Base-by-base conservation (phyloP, 805 yeast genomes). In the Hanseniaspora mollemarum region DNA sequence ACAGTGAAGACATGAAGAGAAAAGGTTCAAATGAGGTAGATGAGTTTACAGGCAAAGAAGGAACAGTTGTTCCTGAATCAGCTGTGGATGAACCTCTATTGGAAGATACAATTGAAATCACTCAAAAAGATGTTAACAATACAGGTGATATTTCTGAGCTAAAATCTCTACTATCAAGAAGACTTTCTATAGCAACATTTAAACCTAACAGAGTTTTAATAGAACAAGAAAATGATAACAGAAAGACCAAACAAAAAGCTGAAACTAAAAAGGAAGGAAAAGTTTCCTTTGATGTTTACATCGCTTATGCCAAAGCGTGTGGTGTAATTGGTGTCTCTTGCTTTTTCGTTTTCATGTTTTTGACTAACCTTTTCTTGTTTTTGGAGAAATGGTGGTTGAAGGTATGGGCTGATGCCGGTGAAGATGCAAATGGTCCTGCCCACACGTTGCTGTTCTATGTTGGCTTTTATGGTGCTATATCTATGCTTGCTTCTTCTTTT, bases 151-250 rank as follows among this genome's bases (percentile, higher is more conserved):
- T 49, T 25, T 12, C 39, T 18, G 53, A 49, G 31, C 10, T 43
- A 13, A 49, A 38, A 19, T 49, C 53, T 10, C 19, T 49, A 31
- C 53, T 55, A 37, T 59, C 63, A 15, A 72, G 84, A 56, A 72
- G 80, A 53, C 86, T 88, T 0, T 77, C 84, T 55, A 58, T 77
- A 33, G 85, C 83, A 3, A 73, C 86, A 3, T 75, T 80, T 59
- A 70, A 67, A 35, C 70, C 73, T 56, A 57, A 61, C 24, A 65
- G 70, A 29, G 61, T 67, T 7, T 51, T 64, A 12, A 62, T 62
- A 36, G 51, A 57, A 12, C 54, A 58, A 28, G 62, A 58, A 15
- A 55, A 57, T 12, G 62, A 62, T 25, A 49, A 57, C 9, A 66
- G 61, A 44, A 64, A 60, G 46, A 72, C 78, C 2, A 71, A 74